Conservation (phyloP, 1,284 basidiomycete genomes). For the Athelia sp. region DNA sequence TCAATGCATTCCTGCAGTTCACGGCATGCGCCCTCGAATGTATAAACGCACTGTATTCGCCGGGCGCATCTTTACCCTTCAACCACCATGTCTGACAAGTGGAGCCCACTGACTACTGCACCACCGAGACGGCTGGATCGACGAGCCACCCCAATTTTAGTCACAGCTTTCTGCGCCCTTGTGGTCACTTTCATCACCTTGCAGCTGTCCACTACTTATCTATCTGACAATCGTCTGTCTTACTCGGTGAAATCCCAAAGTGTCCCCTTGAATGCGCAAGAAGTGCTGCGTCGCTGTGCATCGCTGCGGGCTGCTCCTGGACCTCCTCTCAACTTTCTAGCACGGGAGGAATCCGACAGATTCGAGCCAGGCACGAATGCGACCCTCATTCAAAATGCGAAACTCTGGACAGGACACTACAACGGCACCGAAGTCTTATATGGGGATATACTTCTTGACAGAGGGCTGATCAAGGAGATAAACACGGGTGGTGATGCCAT, state of each 20-base stretch:
- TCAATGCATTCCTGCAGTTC: no score
- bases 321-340: constrained; percentile 49
- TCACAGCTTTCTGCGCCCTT: not conserved
- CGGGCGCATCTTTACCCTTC: no score
- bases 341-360: constrained; percentile 61
- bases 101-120: not conserved
- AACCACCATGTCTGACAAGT: not conserved
- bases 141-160: not conserved
- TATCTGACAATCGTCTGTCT: not conserved
- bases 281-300: constrained; percentile 43
- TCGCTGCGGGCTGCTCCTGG: constrained; percentile 39
- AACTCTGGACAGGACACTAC: constrained; percentile 75
- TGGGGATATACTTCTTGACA: constrained; percentile 54
- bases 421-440: constrained; percentile 60
- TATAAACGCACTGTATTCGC: no score
- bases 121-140: not conserved
- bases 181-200: not conserved
- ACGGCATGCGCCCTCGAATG: no score
- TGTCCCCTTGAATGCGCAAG: constrained; percentile 38
- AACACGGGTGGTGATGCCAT: constrained; percentile 36
- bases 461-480: constrained; percentile 50
- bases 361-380: constrained; percentile 60
- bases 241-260: no score
- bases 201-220: not conserved
- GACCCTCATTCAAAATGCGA: constrained; percentile 72